Percentiles rank a stretch among this genome's conserved stretches.
These are phyloP conservation scores for Beauveria bassiana DNA, from an alignment of 2,329 filamentous ascomycete species.

Conservation along the genomic window DNA sequence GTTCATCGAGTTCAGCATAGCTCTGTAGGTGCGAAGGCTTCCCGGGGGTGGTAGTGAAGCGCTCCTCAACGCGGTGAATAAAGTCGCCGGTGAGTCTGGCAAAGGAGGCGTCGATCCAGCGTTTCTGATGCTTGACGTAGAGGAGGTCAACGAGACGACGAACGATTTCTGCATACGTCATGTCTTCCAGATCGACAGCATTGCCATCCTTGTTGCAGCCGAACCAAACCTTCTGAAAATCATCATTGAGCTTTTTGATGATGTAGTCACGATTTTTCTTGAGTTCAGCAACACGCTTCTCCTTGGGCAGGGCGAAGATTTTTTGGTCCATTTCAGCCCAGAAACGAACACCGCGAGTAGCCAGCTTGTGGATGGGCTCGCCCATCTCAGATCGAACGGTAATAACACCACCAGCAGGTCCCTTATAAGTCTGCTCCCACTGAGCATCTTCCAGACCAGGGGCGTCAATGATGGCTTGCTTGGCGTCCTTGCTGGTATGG, in stretches of 20 bases:
- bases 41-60: slow-evolving; percentile 68
- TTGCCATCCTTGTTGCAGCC: slow-evolving; percentile 74
- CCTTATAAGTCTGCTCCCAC: slow-evolving; percentile 93
- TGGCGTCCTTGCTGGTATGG: slow-evolving; percentile 77
- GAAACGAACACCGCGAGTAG: slow-evolving; percentile 89
- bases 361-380: slow-evolving; percentile 97
- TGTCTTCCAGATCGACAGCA: slow-evolving; percentile 83
- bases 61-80: slow-evolving; percentile 93
- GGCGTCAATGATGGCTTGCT: slow-evolving; percentile 83
- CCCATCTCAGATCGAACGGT: slow-evolving; percentile 99
- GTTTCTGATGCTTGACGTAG: slow-evolving; percentile 81
- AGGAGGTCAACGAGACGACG: slow-evolving; percentile 82
- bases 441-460: slow-evolving; percentile 71
- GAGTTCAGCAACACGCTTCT: slow-evolving; percentile 80
- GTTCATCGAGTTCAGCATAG: slow-evolving; percentile 79
- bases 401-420: slow-evolving; percentile 83
- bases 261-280: slow-evolving; percentile 86
- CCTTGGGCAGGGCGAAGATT: slow-evolving; percentile 93
- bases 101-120: slow-evolving; percentile 87
- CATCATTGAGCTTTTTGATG: slow-evolving; percentile 90
- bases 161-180: slow-evolving; percentile 88
- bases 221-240: slow-evolving; percentile 97
- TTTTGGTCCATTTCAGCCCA: slow-evolving; percentile 99
- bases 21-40: slow-evolving; percentile 80
- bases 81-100: slow-evolving; percentile 84